Conservation (phyloP, 768 basidiomycete species). For the Mycena albidolilacea region DNA sequence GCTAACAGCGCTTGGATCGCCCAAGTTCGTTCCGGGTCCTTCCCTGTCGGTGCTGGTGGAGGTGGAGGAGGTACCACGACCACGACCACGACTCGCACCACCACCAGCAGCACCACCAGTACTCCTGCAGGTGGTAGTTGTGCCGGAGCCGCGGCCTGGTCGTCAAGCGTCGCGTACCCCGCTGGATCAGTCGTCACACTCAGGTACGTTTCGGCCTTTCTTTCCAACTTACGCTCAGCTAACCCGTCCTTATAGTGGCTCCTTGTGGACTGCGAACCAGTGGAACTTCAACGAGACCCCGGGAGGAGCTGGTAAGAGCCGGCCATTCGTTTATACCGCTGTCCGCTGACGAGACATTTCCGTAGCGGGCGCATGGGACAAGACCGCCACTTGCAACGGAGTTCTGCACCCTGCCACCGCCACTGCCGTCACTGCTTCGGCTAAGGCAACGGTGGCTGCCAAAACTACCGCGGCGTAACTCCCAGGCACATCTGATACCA, state of each 20-base stretch:
- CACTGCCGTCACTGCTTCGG: slow-evolving; percentile 7
- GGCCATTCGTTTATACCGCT: slow-evolving; percentile 5
- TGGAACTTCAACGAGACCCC: slow-evolving; percentile 35
- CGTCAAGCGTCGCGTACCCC: slow-evolving; percentile 22
- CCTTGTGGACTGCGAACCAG: slow-evolving; percentile 34
- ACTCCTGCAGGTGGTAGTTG: slow-evolving; percentile 31
- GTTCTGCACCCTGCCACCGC: slow-evolving; percentile 25
- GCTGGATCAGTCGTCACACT: slow-evolving; percentile 23
- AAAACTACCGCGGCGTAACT: slow-evolving; percentile 17
- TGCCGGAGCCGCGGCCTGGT: slow-evolving; percentile 34
- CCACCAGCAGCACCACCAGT: slow-evolving; percentile 3
- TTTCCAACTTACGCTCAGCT: slow-evolving; percentile 8
- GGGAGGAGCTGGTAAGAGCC: slow-evolving; percentile 29
- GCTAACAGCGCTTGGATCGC: slow-evolving; percentile 58
- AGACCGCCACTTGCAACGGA: slow-evolving; percentile 25
- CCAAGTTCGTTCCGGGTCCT: slow-evolving; percentile 47
- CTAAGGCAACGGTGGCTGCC: slow-evolving; percentile 14
- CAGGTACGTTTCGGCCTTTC: slow-evolving; percentile 12
- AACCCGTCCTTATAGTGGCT: slow-evolving; percentile 24
- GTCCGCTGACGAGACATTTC: slow-evolving; percentile 12
- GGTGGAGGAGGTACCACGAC: slow-evolving; percentile 12
- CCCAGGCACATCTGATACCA: background rate
- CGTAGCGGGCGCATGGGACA: slow-evolving; percentile 27
- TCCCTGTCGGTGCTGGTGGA: slow-evolving; percentile 19
- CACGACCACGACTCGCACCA: slow-evolving; percentile 20